phyloP scores from a whole-genome alignment of 2,329 filamentous ascomycete genomes.

The Ceratocystis albifundus region DNA sequence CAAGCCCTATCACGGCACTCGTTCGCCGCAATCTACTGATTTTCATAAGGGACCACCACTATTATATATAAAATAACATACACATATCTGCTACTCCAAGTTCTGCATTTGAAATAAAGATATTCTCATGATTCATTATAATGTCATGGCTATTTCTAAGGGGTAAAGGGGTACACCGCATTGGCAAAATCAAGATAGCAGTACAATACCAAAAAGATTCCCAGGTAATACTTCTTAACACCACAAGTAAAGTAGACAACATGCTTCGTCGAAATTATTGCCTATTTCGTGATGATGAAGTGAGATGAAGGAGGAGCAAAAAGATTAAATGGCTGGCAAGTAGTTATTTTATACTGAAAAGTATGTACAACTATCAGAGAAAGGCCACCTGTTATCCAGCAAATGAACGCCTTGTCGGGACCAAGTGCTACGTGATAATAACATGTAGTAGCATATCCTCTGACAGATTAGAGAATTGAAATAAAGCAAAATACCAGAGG shows the following conservation, averaged over 20 bases:
- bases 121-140: neutral
- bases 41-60: neutral
- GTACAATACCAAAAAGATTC: neutral
- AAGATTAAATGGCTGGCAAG: neutral
- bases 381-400: neutral
- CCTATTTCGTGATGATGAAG: neutral
- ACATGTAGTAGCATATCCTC: too few species aligned
- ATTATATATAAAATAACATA: neutral
- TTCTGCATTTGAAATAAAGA: neutral
- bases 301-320: neutral
- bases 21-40: neutral
- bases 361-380: slow-evolving; percentile 6
- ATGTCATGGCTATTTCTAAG: neutral
- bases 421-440: too few species aligned
- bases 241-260: neutral
- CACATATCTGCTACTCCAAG: neutral
- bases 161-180: neutral
- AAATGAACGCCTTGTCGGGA: neutral
- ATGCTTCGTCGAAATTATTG: neutral
- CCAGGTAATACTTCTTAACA: neutral
- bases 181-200: neutral
- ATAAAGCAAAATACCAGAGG: slow-evolving; percentile 22
- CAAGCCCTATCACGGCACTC: neutral
- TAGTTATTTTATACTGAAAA: slow-evolving; percentile 5
- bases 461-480: slow-evolving; percentile 1